Base-by-base conservation (phyloP, 202 grass and related monocot genomes). In the Carex arenaria region DNA sequence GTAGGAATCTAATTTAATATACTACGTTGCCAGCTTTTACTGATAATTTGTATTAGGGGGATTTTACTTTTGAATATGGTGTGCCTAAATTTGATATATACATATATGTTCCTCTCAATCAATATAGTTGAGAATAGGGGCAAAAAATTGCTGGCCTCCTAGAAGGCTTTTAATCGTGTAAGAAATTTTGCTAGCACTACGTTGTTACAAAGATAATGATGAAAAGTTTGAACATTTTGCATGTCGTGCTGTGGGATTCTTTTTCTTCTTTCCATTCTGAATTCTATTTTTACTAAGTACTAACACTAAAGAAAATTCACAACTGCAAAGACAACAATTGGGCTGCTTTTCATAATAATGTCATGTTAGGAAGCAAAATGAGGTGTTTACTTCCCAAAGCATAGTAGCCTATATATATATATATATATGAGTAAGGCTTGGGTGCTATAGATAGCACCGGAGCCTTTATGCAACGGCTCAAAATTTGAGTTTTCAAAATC, bases 1-100 rank as follows among this genome's bases (percentile, higher is more conserved):
- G n/a, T 82, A 82, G 43, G 52, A 54, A 52, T 67, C 61, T 32
- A 52, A 82, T 64, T 68, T 82, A 34, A 36, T 9, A 69, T 12
- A 17, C 17, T 82, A 47, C 7, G 19, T 55, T 67, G 23, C 5
- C 61, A 45, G 28, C 61, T 30, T 64, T 3, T 2, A 64, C 61
- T 64, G 61, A 59, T n/a, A 9, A 67, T 67, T 64, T 40, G n/a
- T 70, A 78, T 78, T 59, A 57, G 73, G 42, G 17, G 17, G 15
- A 38, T 38, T 59, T 78, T 60, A 10, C 19, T 78, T 78, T 72
- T 60, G 14, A 18, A 78, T 20, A n/a, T 38, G 52, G 72, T 15
- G 7, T 32, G 72, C 49, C 13, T 32, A 18, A 76, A 76, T 32
- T 18, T 32, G 12, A 34, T 56, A 38, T 5, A 7, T 42, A 7